Base-by-base conservation (phyloP, 495 filamentous ascomycete genomes). In the Geopyxis carbonaria region DNA sequence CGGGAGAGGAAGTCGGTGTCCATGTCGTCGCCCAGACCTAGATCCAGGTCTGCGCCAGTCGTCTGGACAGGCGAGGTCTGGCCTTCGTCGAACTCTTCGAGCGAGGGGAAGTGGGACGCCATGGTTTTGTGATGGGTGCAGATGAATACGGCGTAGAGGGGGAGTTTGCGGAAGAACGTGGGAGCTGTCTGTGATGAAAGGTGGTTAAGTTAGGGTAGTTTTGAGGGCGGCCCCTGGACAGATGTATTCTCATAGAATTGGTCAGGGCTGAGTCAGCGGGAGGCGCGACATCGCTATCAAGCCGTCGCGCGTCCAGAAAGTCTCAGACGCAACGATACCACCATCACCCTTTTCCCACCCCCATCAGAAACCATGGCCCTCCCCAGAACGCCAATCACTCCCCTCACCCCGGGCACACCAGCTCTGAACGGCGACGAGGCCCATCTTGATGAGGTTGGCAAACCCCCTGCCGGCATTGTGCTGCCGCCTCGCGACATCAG, bases 71-170 rank as follows among this genome's bases (percentile, higher is more conserved):
- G 51, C 11, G 6, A 8, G 59, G 58, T 65, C 78, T 66, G 70
- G 73, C 87, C 87, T 39, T 78, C 82, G 55, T 87, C 79, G 60
- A 95, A 85, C 57, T 95, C 89, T 59, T 97, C 89, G 57, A 97
- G 64, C 15, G 89, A 91, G 38, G 89, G 89, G 61, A 97, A 97
- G 56, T 86, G 68, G 63, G 95, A 85, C 15, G 89, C 87, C 89
- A 97, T 97, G 19, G 34, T 67, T 33, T 0, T 15, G 10, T 14
- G 20, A 9, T 2, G 36, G 11, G 27, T 30, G 27, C 27, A 1
- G 27, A 30, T 30, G 27, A n/a, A 30, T 30, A 15, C 27, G 15
- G 15, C 11, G 27, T 30, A 15, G 11, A n/a, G 27, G 15, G 27
- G 11, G 11, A 30, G 11, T 15, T 30, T 15, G 15, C 27, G 11